These are phyloP conservation scores for Volutella citrinella DNA, from an alignment of 2,329 filamentous ascomycete genomes.

Conservation along the genomic window DNA sequence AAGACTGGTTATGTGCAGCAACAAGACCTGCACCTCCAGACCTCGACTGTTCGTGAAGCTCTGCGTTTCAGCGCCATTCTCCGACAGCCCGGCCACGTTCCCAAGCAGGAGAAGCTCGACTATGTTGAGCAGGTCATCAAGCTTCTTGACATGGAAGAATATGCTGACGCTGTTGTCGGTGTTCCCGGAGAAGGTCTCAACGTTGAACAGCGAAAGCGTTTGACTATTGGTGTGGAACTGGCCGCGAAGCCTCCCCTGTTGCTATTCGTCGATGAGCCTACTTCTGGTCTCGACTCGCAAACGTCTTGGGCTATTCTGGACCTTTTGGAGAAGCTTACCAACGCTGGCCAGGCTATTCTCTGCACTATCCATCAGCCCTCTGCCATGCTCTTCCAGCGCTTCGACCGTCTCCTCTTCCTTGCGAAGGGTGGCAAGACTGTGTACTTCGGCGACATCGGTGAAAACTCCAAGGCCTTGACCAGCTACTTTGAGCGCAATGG, in stretches of 20 bases:
- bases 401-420: slow-evolving; percentile 77
- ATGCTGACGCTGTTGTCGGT: slow-evolving; percentile 87
- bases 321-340: slow-evolving; percentile 83
- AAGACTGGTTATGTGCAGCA: slow-evolving; percentile 93
- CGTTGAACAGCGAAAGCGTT: slow-evolving; percentile 67
- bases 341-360: slow-evolving; percentile 88
- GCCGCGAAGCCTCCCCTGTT: slow-evolving; percentile 87
- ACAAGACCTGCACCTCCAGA: slow-evolving; percentile 84
- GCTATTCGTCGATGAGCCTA: slow-evolving; percentile 92
- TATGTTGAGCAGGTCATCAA: slow-evolving; percentile 92
- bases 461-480: slow-evolving; percentile 65
- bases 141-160: slow-evolving; percentile 84
- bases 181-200: slow-evolving; percentile 84
- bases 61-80: slow-evolving; percentile 82
- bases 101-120: slow-evolving; percentile 72
- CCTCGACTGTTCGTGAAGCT: slow-evolving; percentile 83
- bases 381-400: slow-evolving; percentile 89
- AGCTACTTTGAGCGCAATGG: slow-evolving; percentile 76
- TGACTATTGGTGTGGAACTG: slow-evolving; percentile 95
- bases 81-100: slow-evolving; percentile 74
- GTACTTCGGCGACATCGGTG: slow-evolving; percentile 78
- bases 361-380: slow-evolving; percentile 98
- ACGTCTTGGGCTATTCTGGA: slow-evolving; percentile 91
- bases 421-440: slow-evolving; percentile 73
- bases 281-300: slow-evolving; percentile 88